Conservation (phyloP, 2,329 filamentous ascomycete genomes). For the Ophiosphaerella korrae region DNA sequence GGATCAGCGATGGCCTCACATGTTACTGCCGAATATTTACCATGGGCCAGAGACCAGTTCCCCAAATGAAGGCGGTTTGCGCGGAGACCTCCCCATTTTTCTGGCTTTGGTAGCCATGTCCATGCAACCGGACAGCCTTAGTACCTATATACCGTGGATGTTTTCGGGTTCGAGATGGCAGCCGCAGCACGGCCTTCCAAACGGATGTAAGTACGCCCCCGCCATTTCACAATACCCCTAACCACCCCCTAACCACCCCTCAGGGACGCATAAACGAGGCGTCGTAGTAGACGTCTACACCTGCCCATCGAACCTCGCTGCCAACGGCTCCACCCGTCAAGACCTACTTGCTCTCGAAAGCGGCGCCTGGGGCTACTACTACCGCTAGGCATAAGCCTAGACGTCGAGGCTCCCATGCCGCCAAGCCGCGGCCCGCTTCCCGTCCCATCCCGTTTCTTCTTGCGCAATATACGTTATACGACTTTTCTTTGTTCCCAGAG, state of each 20-base stretch:
- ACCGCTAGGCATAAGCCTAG: conserved; percentile 4
- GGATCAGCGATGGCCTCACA: conserved; percentile 22
- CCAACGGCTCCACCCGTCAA: conserved; percentile 5
- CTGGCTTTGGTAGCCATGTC: conserved; percentile 38
- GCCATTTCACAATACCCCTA: too few relatives aligned
- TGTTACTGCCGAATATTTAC: conserved; percentile 30
- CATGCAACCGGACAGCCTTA: conserved; percentile 11
- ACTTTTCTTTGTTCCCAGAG: not conserved
- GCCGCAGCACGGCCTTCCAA: not conserved
- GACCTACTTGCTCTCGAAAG: conserved; percentile 27
- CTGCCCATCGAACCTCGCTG: conserved; percentile 6
- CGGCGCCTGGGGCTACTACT: conserved; percentile 25
- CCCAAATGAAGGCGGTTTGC: conserved; percentile 24
- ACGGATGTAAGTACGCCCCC: conserved; percentile 21
- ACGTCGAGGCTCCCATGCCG: conserved; percentile 2
- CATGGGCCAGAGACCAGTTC: conserved; percentile 12
- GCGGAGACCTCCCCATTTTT: conserved; percentile 41
- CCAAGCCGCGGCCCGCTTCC: conserved; percentile 14
- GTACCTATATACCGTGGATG: conserved; percentile 21
- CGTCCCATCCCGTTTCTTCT: not conserved
- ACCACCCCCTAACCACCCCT: not conserved
- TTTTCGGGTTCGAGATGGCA: conserved; percentile 26
- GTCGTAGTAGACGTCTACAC: conserved; percentile 35
- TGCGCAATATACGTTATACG: not conserved
- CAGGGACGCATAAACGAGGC: conserved; percentile 30